These are phyloP conservation scores for Paramecium bursaria DNA, from an alignment of 73 alveolate species.

Conservation along the genomic window DNA sequence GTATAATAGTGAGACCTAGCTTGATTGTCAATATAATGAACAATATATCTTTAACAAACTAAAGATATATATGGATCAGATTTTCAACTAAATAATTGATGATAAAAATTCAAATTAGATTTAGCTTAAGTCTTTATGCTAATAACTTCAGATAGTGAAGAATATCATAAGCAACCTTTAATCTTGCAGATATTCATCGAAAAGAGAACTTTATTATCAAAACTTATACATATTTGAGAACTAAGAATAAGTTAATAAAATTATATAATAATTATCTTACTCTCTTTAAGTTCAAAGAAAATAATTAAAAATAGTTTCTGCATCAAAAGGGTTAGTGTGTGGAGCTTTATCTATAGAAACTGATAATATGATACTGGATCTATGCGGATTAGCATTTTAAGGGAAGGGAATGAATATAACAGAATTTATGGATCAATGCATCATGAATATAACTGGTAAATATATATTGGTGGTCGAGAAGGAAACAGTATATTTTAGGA, in stretches of 20 bases:
- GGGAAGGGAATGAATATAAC: constrained; percentile 54
- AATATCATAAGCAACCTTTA: no score
- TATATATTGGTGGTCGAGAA: constrained; percentile 34
- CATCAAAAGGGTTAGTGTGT: constrained; percentile 52
- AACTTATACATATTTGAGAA: background rate
- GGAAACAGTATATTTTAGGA: constrained; percentile 44
- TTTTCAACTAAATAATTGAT: no score
- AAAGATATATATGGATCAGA: no score
- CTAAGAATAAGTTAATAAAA: constrained; percentile 3
- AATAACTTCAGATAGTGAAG: no score
- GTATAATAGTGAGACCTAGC: no score
- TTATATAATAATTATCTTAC: constrained; percentile 24
- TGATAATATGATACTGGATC: constrained; percentile 3
- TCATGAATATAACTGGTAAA: constrained; percentile 8
- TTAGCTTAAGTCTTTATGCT: no score
- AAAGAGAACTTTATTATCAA: constrained; percentile 38
- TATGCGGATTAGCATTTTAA: background rate
- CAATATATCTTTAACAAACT: no score
- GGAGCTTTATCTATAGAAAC: constrained; percentile 15
- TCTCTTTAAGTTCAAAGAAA: constrained; percentile 13
- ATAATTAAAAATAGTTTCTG: constrained; percentile 34
- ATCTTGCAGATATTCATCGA: no score
- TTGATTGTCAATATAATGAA: no score
- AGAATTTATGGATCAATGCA: constrained; percentile 54
- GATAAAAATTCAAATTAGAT: no score